Percentiles rank a stretch among this genome's conserved stretches.
These are phyloP conservation scores for Phytophthora sojae DNA, from an alignment of 352 stramenopile species.

Conservation along the genomic window DNA sequence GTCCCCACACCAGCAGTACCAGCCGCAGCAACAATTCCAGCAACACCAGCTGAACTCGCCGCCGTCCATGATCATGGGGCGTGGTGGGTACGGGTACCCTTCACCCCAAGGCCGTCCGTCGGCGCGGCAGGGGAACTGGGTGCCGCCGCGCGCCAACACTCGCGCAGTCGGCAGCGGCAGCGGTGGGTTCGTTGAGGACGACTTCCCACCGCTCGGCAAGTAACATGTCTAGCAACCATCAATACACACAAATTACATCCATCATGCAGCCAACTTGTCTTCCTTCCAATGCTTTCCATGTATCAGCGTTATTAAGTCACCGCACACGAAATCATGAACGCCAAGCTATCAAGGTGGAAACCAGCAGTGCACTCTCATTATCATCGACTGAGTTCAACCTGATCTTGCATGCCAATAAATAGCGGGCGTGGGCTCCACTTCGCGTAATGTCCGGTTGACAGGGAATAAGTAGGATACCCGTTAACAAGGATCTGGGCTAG, in stretches of 20 bases:
- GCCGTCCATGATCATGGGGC: slow-evolving; percentile 39
- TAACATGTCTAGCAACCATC: slow-evolving; percentile 34
- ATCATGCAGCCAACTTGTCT: not conserved
- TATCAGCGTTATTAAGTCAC: not conserved
- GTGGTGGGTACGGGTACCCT: slow-evolving; percentile 38
- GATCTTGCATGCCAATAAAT: slow-evolving; percentile 45
- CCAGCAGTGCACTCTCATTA: slow-evolving; percentile 21
- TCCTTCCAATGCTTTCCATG: too few species aligned
- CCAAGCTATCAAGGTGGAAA: not conserved
- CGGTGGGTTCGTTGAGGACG: slow-evolving; percentile 65
- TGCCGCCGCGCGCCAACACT: slow-evolving; percentile 33
- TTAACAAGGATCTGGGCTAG: not conserved
- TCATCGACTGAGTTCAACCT: slow-evolving; percentile 14
- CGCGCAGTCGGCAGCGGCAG: slow-evolving; percentile 24
- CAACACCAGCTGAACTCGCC: slow-evolving; percentile 47
- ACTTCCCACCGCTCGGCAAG: slow-evolving; percentile 77
- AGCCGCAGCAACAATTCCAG: slow-evolving; percentile 42
- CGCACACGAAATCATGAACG: not conserved
- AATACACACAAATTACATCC: slow-evolving; percentile 28
- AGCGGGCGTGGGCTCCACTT: slow-evolving; percentile 23
- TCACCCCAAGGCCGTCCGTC: slow-evolving; percentile 41
- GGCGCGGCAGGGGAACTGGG: slow-evolving; percentile 26
- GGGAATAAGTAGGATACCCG: not conserved
- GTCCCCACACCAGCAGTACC: slow-evolving; percentile 52
- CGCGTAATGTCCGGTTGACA: slow-evolving; percentile 2